Evolutionary conservation across 1,139 yeast species (phyloP).

Genomic region (Hyphopichia khmerensis): DNA sequence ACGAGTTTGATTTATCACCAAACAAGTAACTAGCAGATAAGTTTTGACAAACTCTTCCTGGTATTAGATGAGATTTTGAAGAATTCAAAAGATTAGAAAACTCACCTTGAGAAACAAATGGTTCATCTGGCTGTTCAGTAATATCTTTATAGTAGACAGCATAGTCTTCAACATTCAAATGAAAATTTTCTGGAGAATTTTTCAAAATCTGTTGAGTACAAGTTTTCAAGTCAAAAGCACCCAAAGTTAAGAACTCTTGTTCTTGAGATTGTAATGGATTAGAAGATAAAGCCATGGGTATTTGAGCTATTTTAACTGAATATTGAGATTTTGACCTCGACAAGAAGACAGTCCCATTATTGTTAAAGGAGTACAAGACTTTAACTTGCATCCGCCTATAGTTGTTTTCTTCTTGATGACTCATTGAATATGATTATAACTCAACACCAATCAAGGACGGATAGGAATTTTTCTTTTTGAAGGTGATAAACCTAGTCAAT

Average conservation of each 20-base stretch:
- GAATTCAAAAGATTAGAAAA: constrained; percentile 44
- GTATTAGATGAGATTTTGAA: constrained; percentile 41
- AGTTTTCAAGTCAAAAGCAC: constrained; percentile 54
- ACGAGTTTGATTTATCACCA: constrained; percentile 41
- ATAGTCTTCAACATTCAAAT: constrained; percentile 50
- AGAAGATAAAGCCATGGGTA: constrained; percentile 25
- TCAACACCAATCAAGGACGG: too few relatives aligned
- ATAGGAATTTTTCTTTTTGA: not conserved
- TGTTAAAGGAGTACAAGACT: constrained; percentile 61
- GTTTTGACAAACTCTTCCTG: constrained; percentile 73
- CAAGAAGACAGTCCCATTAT: constrained; percentile 54
- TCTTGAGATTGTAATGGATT: constrained; percentile 23
- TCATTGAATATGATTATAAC: not conserved
- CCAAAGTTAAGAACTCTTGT: constrained; percentile 43
- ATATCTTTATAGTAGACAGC: constrained; percentile 73
- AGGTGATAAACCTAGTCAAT: too few relatives aligned
- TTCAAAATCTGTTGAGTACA: constrained; percentile 51
- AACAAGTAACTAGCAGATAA: constrained; percentile 52
- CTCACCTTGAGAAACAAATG: constrained; percentile 71
- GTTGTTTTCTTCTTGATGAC: constrained; percentile 9
- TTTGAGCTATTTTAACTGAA: constrained; percentile 48
- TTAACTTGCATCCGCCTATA: constrained; percentile 51
- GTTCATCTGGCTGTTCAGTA: constrained; percentile 71
- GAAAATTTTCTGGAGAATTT: constrained; percentile 61
- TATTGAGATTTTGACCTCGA: constrained; percentile 50